phyloP scores from a whole-genome alignment of 129 eudicot species.

The Scalesia atractyloides region DNA sequence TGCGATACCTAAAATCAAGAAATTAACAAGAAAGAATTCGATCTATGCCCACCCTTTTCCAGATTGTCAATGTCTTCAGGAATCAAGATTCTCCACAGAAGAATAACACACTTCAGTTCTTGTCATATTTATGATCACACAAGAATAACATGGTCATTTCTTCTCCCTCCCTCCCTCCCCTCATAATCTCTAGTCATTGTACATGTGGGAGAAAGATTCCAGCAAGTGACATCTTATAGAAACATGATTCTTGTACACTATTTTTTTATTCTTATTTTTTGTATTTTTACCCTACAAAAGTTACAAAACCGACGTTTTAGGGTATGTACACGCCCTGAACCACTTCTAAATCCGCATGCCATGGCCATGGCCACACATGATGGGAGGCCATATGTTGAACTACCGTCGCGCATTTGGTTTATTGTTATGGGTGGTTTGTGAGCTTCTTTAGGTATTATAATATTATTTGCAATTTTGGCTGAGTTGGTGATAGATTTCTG shows the following conservation, averaged over 20 bases:
- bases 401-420: neutral
- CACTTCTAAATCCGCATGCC: neutral
- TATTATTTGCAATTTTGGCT: neutral
- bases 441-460: neutral
- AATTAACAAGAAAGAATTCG: slow-evolving; percentile 60
- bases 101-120: slow-evolving; percentile 18
- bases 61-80: slow-evolving; percentile 74
- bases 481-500: slow-evolving; percentile 1
- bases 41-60: slow-evolving; percentile 77
- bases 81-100: slow-evolving; percentile 40
- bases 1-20: slow-evolving; percentile 57
- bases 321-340: neutral
- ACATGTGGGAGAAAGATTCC: slow-evolving; percentile 15
- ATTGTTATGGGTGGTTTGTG: neutral
- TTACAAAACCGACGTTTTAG: neutral
- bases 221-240: neutral
- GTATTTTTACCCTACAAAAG: neutral
- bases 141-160: slow-evolving; percentile 9
- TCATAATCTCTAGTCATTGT: neutral
- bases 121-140: slow-evolving; percentile 20
- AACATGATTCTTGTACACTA: neutral
- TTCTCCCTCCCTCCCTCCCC: slow-evolving; percentile 19
- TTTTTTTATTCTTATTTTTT: neutral
- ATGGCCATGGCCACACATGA: neutral
- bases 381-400: neutral